phyloP scores from a whole-genome alignment of 2,329 filamentous ascomycete genomes.

The Aureobasidium musti region DNA sequence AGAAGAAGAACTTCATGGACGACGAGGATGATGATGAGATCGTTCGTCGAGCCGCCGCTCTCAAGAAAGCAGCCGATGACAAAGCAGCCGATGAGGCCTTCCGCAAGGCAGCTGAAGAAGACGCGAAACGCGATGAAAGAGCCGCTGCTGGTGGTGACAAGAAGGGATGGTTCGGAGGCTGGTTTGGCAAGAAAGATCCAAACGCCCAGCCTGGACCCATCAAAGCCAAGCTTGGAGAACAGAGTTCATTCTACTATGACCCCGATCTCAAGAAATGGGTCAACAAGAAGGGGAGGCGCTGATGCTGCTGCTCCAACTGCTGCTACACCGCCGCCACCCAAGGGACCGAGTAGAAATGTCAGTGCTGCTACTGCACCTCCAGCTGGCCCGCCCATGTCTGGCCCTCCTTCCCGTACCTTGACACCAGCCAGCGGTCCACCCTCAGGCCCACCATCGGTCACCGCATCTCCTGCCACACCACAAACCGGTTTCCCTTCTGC shows the following conservation, averaged over 20 bases:
- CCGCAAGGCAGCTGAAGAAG: conserved; percentile 73
- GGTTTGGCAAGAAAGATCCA: conserved; percentile 75
- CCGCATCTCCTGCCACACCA: background rate
- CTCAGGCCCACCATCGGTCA: conserved; percentile 37
- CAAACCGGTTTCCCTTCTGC: conserved; percentile 37
- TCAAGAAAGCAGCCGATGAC: conserved; percentile 56
- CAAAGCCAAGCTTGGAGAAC: conserved; percentile 88
- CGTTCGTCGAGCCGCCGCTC: conserved; percentile 53
- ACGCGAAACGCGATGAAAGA: conserved; percentile 64
- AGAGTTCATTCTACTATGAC: conserved; percentile 91
- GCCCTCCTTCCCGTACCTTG: conserved; percentile 36
- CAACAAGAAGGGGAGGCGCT: conserved; percentile 82
- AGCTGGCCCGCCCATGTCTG: conserved; percentile 29
- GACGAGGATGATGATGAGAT: conserved; percentile 73
- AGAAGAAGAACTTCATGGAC: conserved; percentile 79
- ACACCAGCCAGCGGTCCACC: conserved; percentile 32
- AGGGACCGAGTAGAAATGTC: conserved; percentile 50
- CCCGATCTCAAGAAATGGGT: conserved; percentile 97
- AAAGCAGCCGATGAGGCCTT: conserved; percentile 83
- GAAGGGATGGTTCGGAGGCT: conserved; percentile 78
- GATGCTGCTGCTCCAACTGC: conserved; percentile 60
- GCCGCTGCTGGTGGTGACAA: conserved; percentile 51
- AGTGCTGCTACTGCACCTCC: conserved; percentile 31
- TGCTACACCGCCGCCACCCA: conserved; percentile 76
- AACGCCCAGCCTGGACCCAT: conserved; percentile 68